A percentile compares a stretch with the other conserved stretches of the same genome.
phyloP scores from a whole-genome alignment of 106 monocot genomes.

The Dendrobium huoshanense region DNA sequence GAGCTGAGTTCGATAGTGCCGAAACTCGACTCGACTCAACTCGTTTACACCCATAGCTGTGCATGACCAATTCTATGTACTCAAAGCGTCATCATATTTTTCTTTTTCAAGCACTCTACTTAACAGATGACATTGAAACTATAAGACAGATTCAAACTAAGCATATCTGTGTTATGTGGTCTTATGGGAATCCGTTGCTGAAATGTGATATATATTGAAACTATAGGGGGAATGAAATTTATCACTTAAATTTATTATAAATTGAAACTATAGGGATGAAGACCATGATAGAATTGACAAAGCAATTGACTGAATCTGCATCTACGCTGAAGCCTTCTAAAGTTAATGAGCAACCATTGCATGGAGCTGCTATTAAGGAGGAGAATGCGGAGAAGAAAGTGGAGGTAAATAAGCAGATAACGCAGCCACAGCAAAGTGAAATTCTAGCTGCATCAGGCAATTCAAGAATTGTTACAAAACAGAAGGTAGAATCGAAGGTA shows the following conservation, averaged over 20 bases:
- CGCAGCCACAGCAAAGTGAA: not conserved
- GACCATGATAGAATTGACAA: constrained; percentile 13
- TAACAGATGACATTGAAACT: no score
- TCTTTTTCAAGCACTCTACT: no score
- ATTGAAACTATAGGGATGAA: constrained; percentile 16
- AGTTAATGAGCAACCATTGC: not conserved
- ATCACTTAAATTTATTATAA: not conserved
- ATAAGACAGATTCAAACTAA: no score
- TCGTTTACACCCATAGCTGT: no score
- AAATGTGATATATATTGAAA: not conserved
- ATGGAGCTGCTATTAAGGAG: not conserved
- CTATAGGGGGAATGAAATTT: not conserved
- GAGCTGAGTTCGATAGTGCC: no score
- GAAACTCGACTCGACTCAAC: no score
- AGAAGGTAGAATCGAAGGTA: not conserved
- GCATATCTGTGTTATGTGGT: no score
- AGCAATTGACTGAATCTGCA: constrained; percentile 8
- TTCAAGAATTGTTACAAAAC: not conserved
- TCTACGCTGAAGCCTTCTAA: not conserved
- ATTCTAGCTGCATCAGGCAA: not conserved
- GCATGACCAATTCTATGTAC: no score
- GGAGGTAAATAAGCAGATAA: not conserved
- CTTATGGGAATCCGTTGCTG: no score
- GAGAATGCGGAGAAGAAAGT: not conserved
- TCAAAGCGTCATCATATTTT: no score